Conservation (phyloP, 78 protist genomes). For the Polysphondylium violaceum region DNA sequence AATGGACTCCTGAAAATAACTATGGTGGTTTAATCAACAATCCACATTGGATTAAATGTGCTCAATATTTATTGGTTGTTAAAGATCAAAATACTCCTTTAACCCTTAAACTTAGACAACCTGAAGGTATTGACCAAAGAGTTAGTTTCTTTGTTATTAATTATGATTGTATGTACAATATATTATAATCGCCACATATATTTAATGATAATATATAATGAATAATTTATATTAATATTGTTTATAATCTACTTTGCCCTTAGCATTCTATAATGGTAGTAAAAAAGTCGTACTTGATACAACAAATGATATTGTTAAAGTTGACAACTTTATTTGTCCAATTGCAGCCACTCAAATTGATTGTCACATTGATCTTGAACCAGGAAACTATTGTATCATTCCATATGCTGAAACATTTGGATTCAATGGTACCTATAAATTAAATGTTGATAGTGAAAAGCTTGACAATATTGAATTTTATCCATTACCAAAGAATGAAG, state of each 20-base stretch:
- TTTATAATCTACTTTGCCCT: too few species aligned
- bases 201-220: neutral
- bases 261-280: slow-evolving; percentile 49
- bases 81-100: slow-evolving; percentile 46
- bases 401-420: slow-evolving; percentile 77
- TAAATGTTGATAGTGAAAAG: slow-evolving; percentile 46
- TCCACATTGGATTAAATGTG: slow-evolving; percentile 78
- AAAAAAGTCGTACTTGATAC: slow-evolving; percentile 68
- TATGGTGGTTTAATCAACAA: slow-evolving; percentile 48
- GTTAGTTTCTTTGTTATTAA: slow-evolving; percentile 53
- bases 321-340: slow-evolving; percentile 62
- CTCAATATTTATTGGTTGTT: slow-evolving; percentile 49
- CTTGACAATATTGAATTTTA: slow-evolving; percentile 31
- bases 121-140: slow-evolving; percentile 67
- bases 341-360: slow-evolving; percentile 51
- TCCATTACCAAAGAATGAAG: slow-evolving; percentile 49
- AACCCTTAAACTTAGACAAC: slow-evolving; percentile 48
- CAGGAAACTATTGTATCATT: slow-evolving; percentile 55
- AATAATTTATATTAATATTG: neutral
- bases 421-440: slow-evolving; percentile 40
- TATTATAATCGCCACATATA: neutral
- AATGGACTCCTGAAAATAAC: slow-evolving; percentile 59
- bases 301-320: slow-evolving; percentile 48
- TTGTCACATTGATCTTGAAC: slow-evolving; percentile 44
- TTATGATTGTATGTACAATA: slow-evolving; percentile 39